Conservation (phyloP, 257 asterid genomes). For the Eucommia ulmoides region DNA sequence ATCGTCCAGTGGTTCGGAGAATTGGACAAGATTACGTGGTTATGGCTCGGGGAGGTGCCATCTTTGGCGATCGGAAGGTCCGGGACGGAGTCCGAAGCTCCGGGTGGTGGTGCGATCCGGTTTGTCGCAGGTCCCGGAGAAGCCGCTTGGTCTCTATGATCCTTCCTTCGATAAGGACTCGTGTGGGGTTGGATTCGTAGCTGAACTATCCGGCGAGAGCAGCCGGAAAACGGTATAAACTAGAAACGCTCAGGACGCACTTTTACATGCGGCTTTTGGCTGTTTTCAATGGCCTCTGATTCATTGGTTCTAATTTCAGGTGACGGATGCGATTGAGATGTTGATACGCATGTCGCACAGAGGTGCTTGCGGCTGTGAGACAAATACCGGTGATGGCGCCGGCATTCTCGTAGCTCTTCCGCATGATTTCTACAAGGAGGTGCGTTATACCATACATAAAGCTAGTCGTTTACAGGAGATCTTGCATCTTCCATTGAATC, state of each 20-base stretch:
- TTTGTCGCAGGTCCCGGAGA: slow-evolving; percentile 84
- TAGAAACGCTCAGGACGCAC: too few species aligned
- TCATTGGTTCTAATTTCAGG: too few species aligned
- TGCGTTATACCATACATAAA: slow-evolving; percentile 16
- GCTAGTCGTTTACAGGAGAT: background rate
- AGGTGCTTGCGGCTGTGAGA: slow-evolving; percentile 99
- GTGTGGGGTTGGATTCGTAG: slow-evolving; percentile 97
- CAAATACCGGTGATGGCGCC: slow-evolving; percentile 99
- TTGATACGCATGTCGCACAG: slow-evolving; percentile 89
- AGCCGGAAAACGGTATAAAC: slow-evolving; percentile 92
- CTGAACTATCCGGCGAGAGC: slow-evolving; percentile 91
- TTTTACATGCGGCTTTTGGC: too few species aligned
- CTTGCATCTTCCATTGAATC: background rate
- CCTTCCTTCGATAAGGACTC: slow-evolving; percentile 93
- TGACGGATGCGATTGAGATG: slow-evolving; percentile 94
- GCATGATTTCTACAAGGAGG: slow-evolving; percentile 82
- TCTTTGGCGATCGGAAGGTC: slow-evolving; percentile 50
- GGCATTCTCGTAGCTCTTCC: slow-evolving; percentile 97
- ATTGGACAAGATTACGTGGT: slow-evolving; percentile 23
- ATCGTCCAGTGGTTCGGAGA: slow-evolving; percentile 20
- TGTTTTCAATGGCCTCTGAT: too few species aligned
- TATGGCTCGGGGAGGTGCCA: slow-evolving; percentile 41
- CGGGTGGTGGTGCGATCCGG: slow-evolving; percentile 48
- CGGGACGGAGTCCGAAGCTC: slow-evolving; percentile 40
- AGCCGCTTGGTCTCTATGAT: slow-evolving; percentile 92